These are phyloP conservation scores for Phytophthora syringae DNA, from an alignment of 352 stramenopile species.

Conservation along the genomic window DNA sequence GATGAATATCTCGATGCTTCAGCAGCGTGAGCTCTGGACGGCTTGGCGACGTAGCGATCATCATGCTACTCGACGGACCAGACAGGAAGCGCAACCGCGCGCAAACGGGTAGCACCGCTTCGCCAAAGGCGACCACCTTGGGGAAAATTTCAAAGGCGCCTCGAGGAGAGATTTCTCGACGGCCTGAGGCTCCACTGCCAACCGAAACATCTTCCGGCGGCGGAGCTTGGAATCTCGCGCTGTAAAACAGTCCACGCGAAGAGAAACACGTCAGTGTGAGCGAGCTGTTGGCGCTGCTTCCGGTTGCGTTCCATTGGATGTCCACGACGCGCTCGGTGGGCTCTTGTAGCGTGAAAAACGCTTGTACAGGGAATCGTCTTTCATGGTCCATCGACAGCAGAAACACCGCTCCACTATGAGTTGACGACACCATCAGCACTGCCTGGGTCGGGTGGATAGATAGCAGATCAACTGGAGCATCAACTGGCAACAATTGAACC, in stretches of 20 bases:
- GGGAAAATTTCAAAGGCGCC: constrained; percentile 35
- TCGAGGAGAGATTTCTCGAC: constrained; percentile 25
- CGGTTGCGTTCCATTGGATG: constrained; percentile 59
- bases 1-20: constrained; percentile 59
- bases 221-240: constrained; percentile 43
- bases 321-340: constrained; percentile 55
- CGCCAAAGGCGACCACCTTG: constrained; percentile 57
- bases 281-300: constrained; percentile 30
- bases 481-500: constrained; percentile 43
- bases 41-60: constrained; percentile 50
- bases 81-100: constrained; percentile 49
- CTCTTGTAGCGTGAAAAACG: constrained; percentile 52
- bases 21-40: constrained; percentile 53
- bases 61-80: constrained; percentile 52
- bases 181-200: constrained; percentile 14
- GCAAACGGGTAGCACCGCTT: constrained; percentile 50
- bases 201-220: constrained; percentile 26
- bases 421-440: constrained; percentile 63
- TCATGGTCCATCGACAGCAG: constrained; percentile 77
- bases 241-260: constrained; percentile 57
- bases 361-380: constrained; percentile 66
- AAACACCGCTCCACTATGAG: constrained; percentile 48
- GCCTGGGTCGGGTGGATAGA: constrained; percentile 66
- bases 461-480: constrained; percentile 56
- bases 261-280: constrained; percentile 68